Conservation (phyloP, 768 basidiomycete genomes). For the Termitomyces eurrhizus region DNA sequence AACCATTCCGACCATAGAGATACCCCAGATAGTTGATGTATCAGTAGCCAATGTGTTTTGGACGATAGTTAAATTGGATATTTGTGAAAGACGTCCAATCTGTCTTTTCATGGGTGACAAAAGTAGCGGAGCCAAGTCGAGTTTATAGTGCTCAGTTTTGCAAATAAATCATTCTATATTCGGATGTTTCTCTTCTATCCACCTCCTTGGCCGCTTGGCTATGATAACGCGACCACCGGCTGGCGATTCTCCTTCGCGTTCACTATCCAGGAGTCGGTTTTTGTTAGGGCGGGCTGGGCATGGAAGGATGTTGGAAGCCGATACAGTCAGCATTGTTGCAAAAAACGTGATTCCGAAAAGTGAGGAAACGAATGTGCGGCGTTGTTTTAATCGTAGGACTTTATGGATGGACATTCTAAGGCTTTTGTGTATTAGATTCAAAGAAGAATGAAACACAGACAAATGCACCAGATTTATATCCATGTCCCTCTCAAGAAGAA, state of each 20-base stretch:
- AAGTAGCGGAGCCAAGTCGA: background rate
- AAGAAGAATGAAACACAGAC: constrained; percentile 5
- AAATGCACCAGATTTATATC: constrained; percentile 19
- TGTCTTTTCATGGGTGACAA: background rate
- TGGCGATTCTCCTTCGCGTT: constrained; percentile 22
- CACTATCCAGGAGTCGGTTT: constrained; percentile 56
- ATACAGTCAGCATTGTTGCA: constrained; percentile 75
- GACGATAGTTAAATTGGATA: background rate
- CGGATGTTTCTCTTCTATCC: constrained; percentile 74
- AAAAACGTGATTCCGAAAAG: constrained; percentile 81
- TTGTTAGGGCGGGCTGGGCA: constrained; percentile 69
- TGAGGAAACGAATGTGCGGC: constrained; percentile 70
- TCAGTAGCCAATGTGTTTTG: constrained; percentile 22
- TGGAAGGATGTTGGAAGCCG: constrained; percentile 73
- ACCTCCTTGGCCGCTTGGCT: constrained; percentile 61
- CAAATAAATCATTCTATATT: constrained; percentile 20
- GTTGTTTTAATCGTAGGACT: constrained; percentile 59
- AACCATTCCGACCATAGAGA: constrained; percentile 23
- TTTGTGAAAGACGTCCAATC: background rate
- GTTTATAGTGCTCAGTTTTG: background rate
- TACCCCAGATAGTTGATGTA: constrained; percentile 22
- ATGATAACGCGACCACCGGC: constrained; percentile 42
- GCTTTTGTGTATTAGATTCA: constrained; percentile 15
- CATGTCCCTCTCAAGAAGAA: constrained; percentile 21
- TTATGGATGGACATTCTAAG: constrained; percentile 55